A percentile compares a stretch with the other conserved stretches of the same genome.
phyloP scores from a whole-genome alignment of 139 green algal genomes.

The Picochlorum sp. region DNA sequence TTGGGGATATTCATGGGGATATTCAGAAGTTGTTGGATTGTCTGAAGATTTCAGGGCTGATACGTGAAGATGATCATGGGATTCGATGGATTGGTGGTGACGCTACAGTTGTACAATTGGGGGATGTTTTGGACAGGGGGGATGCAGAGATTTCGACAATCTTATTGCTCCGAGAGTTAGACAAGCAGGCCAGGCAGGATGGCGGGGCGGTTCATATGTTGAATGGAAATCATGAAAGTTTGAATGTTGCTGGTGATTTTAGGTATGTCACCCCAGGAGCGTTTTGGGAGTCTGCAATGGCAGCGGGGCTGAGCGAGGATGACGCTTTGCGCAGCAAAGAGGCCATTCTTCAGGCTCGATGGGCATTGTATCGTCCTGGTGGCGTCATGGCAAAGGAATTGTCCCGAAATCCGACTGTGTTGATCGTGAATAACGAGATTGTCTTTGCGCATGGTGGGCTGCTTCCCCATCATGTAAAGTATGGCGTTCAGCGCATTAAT shows the following conservation, averaged over 20 bases:
- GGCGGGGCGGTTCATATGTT: constrained; percentile 85
- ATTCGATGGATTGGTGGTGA: constrained; percentile 68
- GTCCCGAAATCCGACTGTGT: constrained; percentile 76
- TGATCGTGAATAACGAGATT: constrained; percentile 80
- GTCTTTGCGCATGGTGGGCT: constrained; percentile 87
- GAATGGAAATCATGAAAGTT: constrained; percentile 88
- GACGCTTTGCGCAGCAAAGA: constrained; percentile 40
- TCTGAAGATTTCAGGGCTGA: constrained; percentile 62
- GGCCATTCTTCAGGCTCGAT: constrained; percentile 40
- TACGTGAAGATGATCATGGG: constrained; percentile 36
- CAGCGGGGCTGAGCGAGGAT: constrained; percentile 51
- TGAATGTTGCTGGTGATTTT: constrained; percentile 84
- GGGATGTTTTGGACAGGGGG: constrained; percentile 83
- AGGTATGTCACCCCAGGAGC: constrained; percentile 79
- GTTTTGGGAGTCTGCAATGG: constrained; percentile 70
- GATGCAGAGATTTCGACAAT: constrained; percentile 81
- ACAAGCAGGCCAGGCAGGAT: constrained; percentile 56
- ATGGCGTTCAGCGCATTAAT: constrained; percentile 56
- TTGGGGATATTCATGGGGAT: constrained; percentile 89
- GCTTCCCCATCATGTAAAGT: constrained; percentile 62
- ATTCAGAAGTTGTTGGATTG: constrained; percentile 63
- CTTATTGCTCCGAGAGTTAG: constrained; percentile 69
- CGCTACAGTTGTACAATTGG: constrained; percentile 82
- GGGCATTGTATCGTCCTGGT: constrained; percentile 69
- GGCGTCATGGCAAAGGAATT: constrained; percentile 72